These are phyloP conservation scores for Lasiodiplodia sp. DNA, from an alignment of 2,329 filamentous ascomycete genomes.

Conservation along the genomic window DNA sequence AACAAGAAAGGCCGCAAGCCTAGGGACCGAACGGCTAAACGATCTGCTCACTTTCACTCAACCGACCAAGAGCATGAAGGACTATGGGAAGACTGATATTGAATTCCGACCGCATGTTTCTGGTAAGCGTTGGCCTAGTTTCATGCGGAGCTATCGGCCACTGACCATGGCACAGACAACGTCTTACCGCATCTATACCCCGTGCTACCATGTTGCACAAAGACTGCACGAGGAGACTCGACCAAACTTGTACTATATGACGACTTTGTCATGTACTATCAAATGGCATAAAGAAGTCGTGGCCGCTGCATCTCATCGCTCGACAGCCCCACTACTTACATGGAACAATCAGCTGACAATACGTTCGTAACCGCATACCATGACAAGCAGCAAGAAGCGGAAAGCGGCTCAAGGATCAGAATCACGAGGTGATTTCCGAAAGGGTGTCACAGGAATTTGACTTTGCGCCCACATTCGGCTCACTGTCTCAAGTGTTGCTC, in stretches of 20 bases:
- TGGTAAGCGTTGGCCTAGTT: neutral
- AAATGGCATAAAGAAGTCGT: no score
- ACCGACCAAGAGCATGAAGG: neutral
- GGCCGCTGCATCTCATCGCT: no score
- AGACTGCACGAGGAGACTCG: no score
- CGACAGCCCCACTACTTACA: no score
- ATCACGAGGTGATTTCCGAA: neutral
- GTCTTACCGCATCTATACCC: neutral
- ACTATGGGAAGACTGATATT: neutral
- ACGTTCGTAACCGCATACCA: no score
- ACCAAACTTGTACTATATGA: no score
- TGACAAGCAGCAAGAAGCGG: neutral
- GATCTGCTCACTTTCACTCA: neutral
- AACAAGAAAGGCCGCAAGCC: neutral
- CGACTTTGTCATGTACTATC: no score
- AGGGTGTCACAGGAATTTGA: neutral
- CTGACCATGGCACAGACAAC: neutral
- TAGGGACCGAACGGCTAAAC: neutral
- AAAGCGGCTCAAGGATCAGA: no score
- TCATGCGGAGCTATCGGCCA: neutral
- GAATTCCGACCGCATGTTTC: neutral
- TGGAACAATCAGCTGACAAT: no score
- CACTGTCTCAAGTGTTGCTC: neutral
- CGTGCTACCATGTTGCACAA: neutral
- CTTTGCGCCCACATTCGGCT: neutral